Evolutionary conservation across 495 filamentous ascomycete species (phyloP), one percentile per base, ranked within the genome.

Genomic region (Aspergillus kassunensis): DNA sequence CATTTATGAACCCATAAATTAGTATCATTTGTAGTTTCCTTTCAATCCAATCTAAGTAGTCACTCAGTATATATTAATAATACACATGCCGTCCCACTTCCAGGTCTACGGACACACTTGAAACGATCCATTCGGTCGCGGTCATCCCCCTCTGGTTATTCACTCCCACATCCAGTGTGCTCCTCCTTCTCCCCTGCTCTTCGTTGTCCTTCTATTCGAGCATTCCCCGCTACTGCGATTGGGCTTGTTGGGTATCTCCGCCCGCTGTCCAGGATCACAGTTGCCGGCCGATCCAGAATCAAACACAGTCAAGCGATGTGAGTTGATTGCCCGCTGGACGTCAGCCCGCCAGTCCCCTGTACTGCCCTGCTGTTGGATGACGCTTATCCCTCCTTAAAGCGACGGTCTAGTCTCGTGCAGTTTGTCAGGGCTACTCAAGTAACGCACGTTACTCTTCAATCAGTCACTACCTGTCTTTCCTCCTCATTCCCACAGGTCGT

Each of bases 281-380:
- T 52, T 60, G 50, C 57, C 61, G 57, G 57, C 53, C 55, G 61
- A 63, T 63, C 61, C 61, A 63, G 61, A 60, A 57, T 6, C 24
- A 9, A 27, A 27, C 57, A 55, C 49, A 44, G 11, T 36, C 41
- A 27, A 31, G 44, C 57, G 53, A 57, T 57, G 42, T 55, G 46
- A 57, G 33, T 47, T 19, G 45, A 37, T n/a, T 39, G 18, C 18
- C 51, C 30, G 40, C 42, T 42, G 43, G 33, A 50, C 44, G 34
- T 51, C 48, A 56, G 49, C 36, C 53, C 18, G 48, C 42, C 42
- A 24, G 44, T 37, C 44, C 33, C 24, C 25, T 12, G 21, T 42
- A 18, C 37, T 49, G 44, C 44, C 21, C 41, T 49, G 31, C 41
- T 36, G 21, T 52, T 52, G 49, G 31, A 36, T 47, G 41, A 41